Evolutionary conservation across 2,329 filamentous ascomycete species (phyloP).

Genomic region (Cordyceps farinosa): DNA sequence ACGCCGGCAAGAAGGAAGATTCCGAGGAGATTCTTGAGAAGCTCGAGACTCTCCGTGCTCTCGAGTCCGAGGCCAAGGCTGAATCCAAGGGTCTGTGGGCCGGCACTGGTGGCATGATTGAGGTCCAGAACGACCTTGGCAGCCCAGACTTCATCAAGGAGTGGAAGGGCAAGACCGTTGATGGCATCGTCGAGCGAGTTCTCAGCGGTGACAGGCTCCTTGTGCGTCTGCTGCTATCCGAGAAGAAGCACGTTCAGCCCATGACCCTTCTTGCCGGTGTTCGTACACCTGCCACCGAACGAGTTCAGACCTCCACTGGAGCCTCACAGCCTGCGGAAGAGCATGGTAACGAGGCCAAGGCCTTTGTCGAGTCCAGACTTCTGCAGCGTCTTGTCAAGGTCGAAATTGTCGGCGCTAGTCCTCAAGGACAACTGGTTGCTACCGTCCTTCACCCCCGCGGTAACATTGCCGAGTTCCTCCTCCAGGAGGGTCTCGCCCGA

Average conservation of each 20-base stretch:
- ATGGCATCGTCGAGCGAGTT: slow-evolving; percentile 86
- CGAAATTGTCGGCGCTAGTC: slow-evolving; percentile 79
- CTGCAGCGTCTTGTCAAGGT: slow-evolving; percentile 83
- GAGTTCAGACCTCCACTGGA: slow-evolving; percentile 73
- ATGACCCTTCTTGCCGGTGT: slow-evolving; percentile 88
- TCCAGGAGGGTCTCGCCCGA: slow-evolving; percentile 83
- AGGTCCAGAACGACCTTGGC: slow-evolving; percentile 76
- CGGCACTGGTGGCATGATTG: slow-evolving; percentile 61
- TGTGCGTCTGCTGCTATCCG: slow-evolving; percentile 73
- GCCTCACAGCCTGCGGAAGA: slow-evolving; percentile 83
- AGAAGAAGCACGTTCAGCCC: slow-evolving; percentile 82
- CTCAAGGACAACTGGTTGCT: slow-evolving; percentile 88
- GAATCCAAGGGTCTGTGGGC: slow-evolving; percentile 82
- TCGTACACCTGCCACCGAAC: slow-evolving; percentile 83
- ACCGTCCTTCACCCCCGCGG: slow-evolving; percentile 83
- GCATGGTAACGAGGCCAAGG: slow-evolving; percentile 81
- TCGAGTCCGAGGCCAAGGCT: slow-evolving; percentile 74
- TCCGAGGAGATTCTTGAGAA: slow-evolving; percentile 68
- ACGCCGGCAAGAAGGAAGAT: slow-evolving; percentile 88
- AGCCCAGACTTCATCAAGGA: slow-evolving; percentile 76
- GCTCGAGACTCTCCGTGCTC: slow-evolving; percentile 71
- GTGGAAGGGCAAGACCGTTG: slow-evolving; percentile 80
- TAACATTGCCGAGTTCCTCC: slow-evolving; percentile 86
- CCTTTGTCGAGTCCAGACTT: slow-evolving; percentile 81
- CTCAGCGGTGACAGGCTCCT: slow-evolving; percentile 88